Base-by-base conservation (phyloP, 345 rosid species). In the Euphorbia pulcherrima region DNA sequence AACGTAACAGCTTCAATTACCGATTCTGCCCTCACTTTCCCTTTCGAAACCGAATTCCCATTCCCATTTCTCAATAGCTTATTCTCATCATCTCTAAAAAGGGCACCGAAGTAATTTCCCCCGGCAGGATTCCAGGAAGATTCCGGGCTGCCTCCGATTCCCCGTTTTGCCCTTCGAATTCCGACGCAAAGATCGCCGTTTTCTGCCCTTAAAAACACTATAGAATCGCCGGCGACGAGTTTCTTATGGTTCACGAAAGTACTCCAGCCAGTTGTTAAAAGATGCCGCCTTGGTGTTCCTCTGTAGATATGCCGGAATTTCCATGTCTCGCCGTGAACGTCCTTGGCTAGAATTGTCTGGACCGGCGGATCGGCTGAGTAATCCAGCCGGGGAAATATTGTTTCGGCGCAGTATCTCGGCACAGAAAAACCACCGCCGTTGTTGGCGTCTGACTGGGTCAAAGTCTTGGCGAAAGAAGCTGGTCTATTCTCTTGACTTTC, bases 381-480 rank as follows among this genome's bases (percentile, higher is more conserved):
- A 76, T 94, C 99, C 76, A 94, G 37, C 27, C 88, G 82, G 0
- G 97, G 99, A 60, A 94, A 94, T 40, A 94, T 91, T 2, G 95
- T 94, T 87, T 94, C 97, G 0, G 99, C 99, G 11, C 99, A 94
- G 65, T 94, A 94, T 17, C 99, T 84, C 0, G 99, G 99, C 37
- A 94, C 99, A 2, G 99, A 94, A 83, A 94, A 94, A 1, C 99
- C 99, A 0, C 99, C 99, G 18, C 99, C 99, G 18, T 94, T 94
- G 54, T 94, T 94, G 41, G 99, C 99, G 75, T 94, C 99, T 13
- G 99, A 94, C 41, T 94, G 99, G 41, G 99, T 94, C 69, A 94
- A 68, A 20, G 97, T 89, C 88, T 94, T 94, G 2, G 99, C 96
- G 71, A 93, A 93, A 0, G 97, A 93, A 40, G 90, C 85, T 13